phyloP scores from a whole-genome alignment of 768 basidiomycete species.

The Lepiota venenata region DNA sequence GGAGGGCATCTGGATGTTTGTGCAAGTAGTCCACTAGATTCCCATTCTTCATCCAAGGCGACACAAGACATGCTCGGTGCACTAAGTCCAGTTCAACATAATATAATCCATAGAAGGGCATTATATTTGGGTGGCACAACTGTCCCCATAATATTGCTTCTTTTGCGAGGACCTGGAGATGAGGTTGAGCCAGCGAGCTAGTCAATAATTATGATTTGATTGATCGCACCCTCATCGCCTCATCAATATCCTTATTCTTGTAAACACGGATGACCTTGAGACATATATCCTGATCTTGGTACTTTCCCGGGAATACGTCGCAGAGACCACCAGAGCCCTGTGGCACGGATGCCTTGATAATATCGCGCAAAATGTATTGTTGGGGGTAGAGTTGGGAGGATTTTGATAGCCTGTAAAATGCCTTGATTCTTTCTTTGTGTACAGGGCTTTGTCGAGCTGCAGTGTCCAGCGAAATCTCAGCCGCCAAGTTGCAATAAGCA shows the following conservation, averaged over 20 bases:
- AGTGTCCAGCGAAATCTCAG: neutral
- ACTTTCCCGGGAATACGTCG: neutral
- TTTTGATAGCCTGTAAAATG: neutral
- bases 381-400: too few species aligned
- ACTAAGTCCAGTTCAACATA: neutral
- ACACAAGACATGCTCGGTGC: slow-evolving; percentile 5
- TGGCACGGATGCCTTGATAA: neutral
- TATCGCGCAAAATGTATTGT: neutral
- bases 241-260: neutral
- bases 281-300: neutral
- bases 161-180: neutral
- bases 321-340: neutral
- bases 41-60: too few species aligned
- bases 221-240: neutral
- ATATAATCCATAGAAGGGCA: slow-evolving; percentile 8
- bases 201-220: neutral
- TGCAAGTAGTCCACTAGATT: slow-evolving; percentile 4
- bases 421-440: too few species aligned
- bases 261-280: neutral
- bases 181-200: neutral
- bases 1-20: neutral
- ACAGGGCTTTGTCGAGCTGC: too few species aligned
- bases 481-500: neutral
- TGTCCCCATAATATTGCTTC: too few species aligned
- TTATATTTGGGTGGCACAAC: slow-evolving; percentile 5